These are phyloP conservation scores for Chaetomium strumarium DNA, from an alignment of 2,329 filamentous ascomycete species.

Conservation along the genomic window DNA sequence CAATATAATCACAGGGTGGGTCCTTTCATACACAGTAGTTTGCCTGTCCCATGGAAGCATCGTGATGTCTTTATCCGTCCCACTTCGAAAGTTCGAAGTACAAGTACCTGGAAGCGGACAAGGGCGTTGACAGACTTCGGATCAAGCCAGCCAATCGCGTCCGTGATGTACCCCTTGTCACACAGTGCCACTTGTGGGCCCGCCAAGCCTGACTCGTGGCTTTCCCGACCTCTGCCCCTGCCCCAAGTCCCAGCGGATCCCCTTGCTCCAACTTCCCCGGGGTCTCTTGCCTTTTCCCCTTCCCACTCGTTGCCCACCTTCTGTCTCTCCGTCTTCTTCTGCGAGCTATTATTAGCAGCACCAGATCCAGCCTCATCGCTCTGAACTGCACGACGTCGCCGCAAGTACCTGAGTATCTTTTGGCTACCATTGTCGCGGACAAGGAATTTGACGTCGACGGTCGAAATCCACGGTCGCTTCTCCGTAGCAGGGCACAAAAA, in stretches of 20 bases:
- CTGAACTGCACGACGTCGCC: conserved; percentile 13
- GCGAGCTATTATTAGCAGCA: conserved; percentile 26
- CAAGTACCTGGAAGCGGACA: too few relatives aligned
- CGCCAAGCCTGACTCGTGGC: conserved; percentile 23
- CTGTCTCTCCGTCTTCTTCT: conserved; percentile 18
- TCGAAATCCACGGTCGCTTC: conserved; percentile 18
- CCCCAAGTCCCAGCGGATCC: conserved; percentile 12
- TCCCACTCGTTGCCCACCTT: conserved; percentile 11
- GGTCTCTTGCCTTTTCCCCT: conserved; percentile 16
- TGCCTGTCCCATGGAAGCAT: too few relatives aligned
- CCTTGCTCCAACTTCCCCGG: conserved; percentile 2
- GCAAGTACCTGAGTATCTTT: conserved; percentile 19
- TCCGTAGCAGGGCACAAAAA: conserved; percentile 24
- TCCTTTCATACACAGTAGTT: too few relatives aligned
- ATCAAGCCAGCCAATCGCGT: conserved; percentile 12
- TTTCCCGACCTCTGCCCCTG: conserved; percentile 9
- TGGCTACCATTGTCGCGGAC: conserved; percentile 17
- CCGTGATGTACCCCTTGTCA: conserved; percentile 2
- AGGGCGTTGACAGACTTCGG: not conserved
- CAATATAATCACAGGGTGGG: too few relatives aligned
- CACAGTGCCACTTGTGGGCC: not conserved
- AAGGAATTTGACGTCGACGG: conserved; percentile 23
- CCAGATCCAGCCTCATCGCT: conserved; percentile 25
- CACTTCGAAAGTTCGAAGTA: too few relatives aligned
- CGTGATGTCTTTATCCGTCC: too few relatives aligned